Conservation (phyloP, 257 asterid species). For the Plantago major region DNA sequence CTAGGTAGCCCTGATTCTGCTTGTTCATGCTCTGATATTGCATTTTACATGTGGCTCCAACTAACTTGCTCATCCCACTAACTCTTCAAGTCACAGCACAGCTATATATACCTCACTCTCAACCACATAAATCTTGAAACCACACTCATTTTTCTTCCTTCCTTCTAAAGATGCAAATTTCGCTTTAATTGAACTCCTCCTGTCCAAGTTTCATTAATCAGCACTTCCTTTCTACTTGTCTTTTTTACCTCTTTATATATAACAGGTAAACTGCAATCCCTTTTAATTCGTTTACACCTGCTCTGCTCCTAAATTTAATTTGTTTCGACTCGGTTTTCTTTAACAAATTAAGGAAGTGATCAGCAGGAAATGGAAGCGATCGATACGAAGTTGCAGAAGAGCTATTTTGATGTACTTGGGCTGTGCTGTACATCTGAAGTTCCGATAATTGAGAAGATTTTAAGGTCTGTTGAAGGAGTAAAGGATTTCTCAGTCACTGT, state of each 20-base stretch:
- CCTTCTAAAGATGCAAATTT: background rate
- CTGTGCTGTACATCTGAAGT: constrained; percentile 66
- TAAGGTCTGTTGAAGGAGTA: constrained; percentile 60
- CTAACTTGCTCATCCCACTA: background rate
- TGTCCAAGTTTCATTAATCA: background rate
- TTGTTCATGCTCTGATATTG: constrained; percentile 5
- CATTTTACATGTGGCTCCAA: constrained; percentile 30
- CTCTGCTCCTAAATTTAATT: too few relatives aligned
- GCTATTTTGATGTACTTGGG: constrained; percentile 86
- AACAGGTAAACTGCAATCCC: too few relatives aligned
- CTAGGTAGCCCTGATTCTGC: too few relatives aligned
- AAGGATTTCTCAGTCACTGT: constrained; percentile 57
- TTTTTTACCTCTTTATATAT: background rate
- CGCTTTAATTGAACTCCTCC: background rate
- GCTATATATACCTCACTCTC: constrained; percentile 9
- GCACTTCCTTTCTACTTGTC: background rate
- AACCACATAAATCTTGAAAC: background rate
- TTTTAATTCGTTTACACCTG: too few relatives aligned
- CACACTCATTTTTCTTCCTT: background rate
- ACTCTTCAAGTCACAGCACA: background rate
- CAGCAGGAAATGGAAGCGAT: constrained; percentile 10
- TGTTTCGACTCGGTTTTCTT: background rate
- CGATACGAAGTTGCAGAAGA: constrained; percentile 42
- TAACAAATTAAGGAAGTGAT: background rate
- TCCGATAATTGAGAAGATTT: constrained; percentile 46